A percentile compares a stretch with the other conserved stretches of the same genome.
Evolutionary conservation across 176 grass and related monocot genomes (phyloP).

Genomic region (Oryza meyeriana): DNA sequence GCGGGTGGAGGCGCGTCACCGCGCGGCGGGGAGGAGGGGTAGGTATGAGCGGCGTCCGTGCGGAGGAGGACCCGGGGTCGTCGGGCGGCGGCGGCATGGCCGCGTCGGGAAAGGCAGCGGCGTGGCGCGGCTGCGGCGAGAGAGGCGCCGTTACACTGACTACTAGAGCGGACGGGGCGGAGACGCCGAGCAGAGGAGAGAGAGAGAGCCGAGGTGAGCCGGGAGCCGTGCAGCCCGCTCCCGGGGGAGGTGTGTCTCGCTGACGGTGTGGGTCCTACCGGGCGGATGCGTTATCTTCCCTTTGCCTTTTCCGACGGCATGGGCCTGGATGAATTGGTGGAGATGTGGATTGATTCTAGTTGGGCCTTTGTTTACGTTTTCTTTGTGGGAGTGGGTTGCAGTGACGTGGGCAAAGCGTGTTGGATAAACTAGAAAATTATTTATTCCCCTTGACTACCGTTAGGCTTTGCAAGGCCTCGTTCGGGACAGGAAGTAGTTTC

Average conservation of each 20-base stretch:
- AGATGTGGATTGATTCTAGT: conserved; percentile 19
- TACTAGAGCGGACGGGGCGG: not conserved
- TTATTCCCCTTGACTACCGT: not conserved
- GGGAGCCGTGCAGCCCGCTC: too few relatives aligned
- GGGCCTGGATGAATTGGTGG: not conserved
- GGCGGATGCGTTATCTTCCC: not conserved
- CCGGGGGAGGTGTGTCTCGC: not conserved
- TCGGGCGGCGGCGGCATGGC: not conserved
- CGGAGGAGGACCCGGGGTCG: not conserved
- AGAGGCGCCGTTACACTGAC: not conserved
- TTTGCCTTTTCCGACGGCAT: not conserved
- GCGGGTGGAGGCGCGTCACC: conserved; percentile 11
- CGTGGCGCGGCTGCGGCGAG: conserved; percentile 5
- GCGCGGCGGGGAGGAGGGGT: not conserved
- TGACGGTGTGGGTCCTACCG: not conserved
- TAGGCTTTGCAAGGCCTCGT: not conserved
- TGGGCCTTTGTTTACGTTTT: not conserved
- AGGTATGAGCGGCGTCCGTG: conserved; percentile 6
- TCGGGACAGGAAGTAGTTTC: not conserved
- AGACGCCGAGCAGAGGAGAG: not conserved
- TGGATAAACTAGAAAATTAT: too few relatives aligned
- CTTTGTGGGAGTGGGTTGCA: not conserved
- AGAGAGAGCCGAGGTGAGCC: not conserved
- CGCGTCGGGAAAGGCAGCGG: not conserved
- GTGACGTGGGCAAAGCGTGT: not conserved